phyloP scores from a whole-genome alignment of 176 grass and related monocot species.

The Chrysopogon serrulatus region DNA sequence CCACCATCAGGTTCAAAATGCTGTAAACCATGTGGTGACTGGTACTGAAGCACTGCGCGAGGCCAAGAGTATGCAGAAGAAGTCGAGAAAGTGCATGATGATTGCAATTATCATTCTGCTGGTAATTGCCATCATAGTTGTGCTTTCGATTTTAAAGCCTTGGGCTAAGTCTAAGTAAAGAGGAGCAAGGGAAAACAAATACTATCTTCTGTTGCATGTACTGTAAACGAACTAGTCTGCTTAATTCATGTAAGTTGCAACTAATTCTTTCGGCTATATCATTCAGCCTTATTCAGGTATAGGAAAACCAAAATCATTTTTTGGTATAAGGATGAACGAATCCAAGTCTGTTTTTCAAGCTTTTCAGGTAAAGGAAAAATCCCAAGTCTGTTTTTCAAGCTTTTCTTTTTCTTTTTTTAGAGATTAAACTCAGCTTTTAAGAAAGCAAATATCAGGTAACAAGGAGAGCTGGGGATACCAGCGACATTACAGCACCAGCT shows the following conservation, averaged over 20 bases:
- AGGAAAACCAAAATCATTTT: neutral
- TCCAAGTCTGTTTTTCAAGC: no score
- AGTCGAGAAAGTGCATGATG: slow-evolving; percentile 61
- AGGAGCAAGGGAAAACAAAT: neutral
- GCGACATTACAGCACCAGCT: no score
- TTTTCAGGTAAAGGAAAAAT: no score
- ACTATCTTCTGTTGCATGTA: neutral
- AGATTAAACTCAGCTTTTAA: no score
- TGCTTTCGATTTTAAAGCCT: slow-evolving; percentile 48
- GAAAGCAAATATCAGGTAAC: no score
- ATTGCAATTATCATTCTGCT: slow-evolving; percentile 55
- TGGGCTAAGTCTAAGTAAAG: slow-evolving; percentile 40
- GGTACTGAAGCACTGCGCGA: slow-evolving; percentile 40
- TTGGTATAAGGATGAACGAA: neutral
- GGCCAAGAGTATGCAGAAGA: slow-evolving; percentile 63
- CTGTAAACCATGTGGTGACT: slow-evolving; percentile 52
- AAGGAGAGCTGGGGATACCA: no score
- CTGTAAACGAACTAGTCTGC: neutral
- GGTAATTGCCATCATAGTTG: slow-evolving; percentile 24
- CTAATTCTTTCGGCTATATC: neutral
- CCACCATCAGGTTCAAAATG: slow-evolving; percentile 46
- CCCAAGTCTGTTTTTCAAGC: no score
- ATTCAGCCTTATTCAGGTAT: neutral
- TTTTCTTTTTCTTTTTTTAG: no score
- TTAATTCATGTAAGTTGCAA: neutral